These are phyloP conservation scores for Ustilago cynodontis DNA, from an alignment of 1,284 basidiomycete genomes.

Conservation along the genomic window DNA sequence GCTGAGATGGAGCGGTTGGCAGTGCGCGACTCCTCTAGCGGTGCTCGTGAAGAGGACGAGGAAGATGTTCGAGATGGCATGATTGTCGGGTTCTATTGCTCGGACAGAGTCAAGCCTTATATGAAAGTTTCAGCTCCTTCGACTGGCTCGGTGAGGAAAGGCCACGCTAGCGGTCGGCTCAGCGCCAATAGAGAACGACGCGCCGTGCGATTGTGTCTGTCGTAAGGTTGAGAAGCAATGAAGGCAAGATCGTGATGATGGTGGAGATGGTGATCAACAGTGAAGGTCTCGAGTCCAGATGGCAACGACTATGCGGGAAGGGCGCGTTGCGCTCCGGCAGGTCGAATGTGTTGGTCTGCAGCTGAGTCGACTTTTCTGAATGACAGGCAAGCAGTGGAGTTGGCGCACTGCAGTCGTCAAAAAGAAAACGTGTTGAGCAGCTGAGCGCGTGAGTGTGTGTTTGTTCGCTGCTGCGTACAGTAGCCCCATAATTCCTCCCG, in stretches of 20 bases:
- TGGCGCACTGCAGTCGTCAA: background rate
- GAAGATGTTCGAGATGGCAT: slow-evolving; percentile 44
- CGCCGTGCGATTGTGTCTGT: background rate
- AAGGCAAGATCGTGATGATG: background rate
- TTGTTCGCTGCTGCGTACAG: background rate
- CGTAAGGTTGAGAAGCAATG: background rate
- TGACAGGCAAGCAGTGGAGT: background rate
- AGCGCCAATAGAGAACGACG: background rate
- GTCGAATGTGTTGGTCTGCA: slow-evolving; percentile 5
- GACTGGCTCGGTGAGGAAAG: background rate
- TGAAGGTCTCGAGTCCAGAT: background rate
- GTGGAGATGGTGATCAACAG: background rate
- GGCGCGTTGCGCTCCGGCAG: background rate
- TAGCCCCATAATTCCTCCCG: background rate
- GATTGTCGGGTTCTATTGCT: background rate
- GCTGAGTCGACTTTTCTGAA: background rate
- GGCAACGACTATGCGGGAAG: background rate
- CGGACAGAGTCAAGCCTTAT: background rate
- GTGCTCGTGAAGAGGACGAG: slow-evolving; percentile 36
- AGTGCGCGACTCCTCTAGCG: slow-evolving; percentile 42
- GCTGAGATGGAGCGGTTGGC: slow-evolving; percentile 52
- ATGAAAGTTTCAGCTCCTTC: background rate
- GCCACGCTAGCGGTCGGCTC: background rate
- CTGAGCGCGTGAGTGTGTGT: background rate
- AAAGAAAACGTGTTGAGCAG: slow-evolving; percentile 14